phyloP scores from a whole-genome alignment of 176 grass and related monocot genomes.

The Oryza glaberrima region DNA sequence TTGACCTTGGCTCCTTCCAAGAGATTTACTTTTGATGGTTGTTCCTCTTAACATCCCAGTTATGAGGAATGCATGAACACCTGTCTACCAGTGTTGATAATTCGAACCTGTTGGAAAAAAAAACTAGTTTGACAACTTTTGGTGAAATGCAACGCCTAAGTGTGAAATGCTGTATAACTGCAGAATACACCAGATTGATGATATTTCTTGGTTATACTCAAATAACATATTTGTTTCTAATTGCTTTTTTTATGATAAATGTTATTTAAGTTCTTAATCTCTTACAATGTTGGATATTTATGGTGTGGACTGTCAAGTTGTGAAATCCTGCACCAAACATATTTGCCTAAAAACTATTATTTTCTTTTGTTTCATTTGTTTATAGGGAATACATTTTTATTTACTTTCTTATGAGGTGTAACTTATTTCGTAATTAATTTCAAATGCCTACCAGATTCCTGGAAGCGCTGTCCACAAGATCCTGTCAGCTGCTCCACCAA shows the following conservation, averaged over 20 bases:
- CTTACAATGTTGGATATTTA: conserved; percentile 8
- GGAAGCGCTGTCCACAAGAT: conserved; percentile 70
- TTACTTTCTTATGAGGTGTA: conserved; percentile 9
- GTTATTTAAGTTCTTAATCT: conserved; percentile 19
- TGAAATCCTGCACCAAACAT: conserved; percentile 24
- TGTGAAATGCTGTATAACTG: conserved; percentile 19
- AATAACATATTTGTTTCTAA: no score
- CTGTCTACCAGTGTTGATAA: neutral
- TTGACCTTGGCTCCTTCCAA: neutral
- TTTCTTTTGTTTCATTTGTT: conserved; percentile 3
- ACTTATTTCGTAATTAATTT: conserved; percentile 34
- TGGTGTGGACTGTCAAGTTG: conserved; percentile 11
- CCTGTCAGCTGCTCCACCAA: conserved; percentile 78
- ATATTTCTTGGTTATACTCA: neutral
- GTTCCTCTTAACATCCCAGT: conserved; percentile 15
- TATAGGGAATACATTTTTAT: conserved; percentile 5
- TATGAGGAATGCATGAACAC: neutral
- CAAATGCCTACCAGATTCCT: conserved; percentile 74
- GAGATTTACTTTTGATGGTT: conserved; percentile 12
- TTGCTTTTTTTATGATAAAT: neutral
- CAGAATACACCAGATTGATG: neutral
- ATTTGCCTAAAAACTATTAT: neutral
- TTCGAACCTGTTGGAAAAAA: neutral
- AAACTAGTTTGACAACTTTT: neutral
- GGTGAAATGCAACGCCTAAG: neutral